Conservation (phyloP, 2,329 filamentous ascomycete species). For the Penicillium decumbens region DNA sequence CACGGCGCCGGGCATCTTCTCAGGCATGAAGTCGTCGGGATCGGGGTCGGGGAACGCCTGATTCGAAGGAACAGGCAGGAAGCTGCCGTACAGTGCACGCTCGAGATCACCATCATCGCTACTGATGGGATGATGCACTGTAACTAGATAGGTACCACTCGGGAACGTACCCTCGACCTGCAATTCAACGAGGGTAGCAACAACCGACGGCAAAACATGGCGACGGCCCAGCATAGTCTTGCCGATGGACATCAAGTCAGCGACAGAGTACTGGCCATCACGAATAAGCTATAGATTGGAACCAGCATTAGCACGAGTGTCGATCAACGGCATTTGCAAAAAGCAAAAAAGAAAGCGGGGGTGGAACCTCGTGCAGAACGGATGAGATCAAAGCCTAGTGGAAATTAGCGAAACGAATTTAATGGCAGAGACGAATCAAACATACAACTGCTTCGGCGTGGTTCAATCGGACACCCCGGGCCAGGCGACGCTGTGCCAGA, state of each 20-base stretch:
- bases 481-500: slow-evolving; percentile 81
- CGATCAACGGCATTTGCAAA: background rate
- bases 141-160: slow-evolving; percentile 87
- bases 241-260: slow-evolving; percentile 88
- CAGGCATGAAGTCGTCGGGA: slow-evolving; percentile 60
- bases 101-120: slow-evolving; percentile 80
- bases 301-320: background rate
- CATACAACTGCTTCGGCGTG: slow-evolving; percentile 78
- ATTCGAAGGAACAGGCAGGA: slow-evolving; percentile 70
- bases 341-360: background rate
- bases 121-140: slow-evolving; percentile 83
- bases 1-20: slow-evolving; percentile 73
- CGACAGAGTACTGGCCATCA: slow-evolving; percentile 87
- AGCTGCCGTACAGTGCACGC: slow-evolving; percentile 86
- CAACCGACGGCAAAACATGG: slow-evolving; percentile 81
- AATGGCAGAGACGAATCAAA: background rate
- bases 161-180: slow-evolving; percentile 94
- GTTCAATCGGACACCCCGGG: slow-evolving; percentile 81
- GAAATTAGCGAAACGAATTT: slow-evolving; percentile 1
- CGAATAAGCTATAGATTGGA: slow-evolving; percentile 64
- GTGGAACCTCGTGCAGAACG: slow-evolving; percentile 73
- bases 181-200: slow-evolving; percentile 72
- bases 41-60: slow-evolving; percentile 64
- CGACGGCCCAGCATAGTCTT: slow-evolving; percentile 88
- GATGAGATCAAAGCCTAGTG: slow-evolving; percentile 60